A percentile compares a stretch with the other conserved stretches of the same genome.
phyloP scores from a whole-genome alignment of 148 eudicot species.

The Diospyros lotus region DNA sequence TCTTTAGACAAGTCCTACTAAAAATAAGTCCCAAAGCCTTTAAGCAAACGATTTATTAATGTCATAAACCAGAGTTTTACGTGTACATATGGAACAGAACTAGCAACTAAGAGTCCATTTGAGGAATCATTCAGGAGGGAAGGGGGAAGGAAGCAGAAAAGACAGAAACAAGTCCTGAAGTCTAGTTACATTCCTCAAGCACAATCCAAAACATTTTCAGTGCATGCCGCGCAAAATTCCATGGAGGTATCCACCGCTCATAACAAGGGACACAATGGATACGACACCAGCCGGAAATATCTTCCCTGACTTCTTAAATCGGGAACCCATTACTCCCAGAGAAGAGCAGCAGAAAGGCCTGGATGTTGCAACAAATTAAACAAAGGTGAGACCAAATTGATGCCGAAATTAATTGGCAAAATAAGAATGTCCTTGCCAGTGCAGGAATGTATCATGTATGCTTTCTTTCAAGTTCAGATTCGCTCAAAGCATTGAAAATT shows the following conservation, averaged over 20 bases:
- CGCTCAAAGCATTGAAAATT: neutral
- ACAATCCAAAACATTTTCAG: constrained; percentile 23
- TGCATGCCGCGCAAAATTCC: constrained; percentile 66
- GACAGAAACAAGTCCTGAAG: neutral
- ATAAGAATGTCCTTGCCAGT: neutral
- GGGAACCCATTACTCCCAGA: constrained; percentile 81
- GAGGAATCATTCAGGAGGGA: neutral
- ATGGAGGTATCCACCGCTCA: constrained; percentile 78
- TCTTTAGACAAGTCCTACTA: no score
- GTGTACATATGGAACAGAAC: neutral
- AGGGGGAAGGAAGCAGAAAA: neutral
- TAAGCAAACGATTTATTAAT: no score
- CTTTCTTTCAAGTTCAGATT: neutral
- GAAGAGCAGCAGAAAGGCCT: constrained; percentile 68
- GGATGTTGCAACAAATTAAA: neutral
- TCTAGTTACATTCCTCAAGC: no score
- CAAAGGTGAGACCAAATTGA: constrained; percentile 3
- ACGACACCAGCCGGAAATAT: constrained; percentile 92
- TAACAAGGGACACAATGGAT: constrained; percentile 67
- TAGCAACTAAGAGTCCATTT: neutral
- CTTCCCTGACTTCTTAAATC: constrained; percentile 77
- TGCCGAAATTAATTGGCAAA: neutral
- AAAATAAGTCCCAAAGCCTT: no score
- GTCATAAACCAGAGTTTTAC: no score
- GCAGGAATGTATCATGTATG: neutral